Base-by-base conservation (phyloP, 768 basidiomycete species). In the Tricholomella constricta region DNA sequence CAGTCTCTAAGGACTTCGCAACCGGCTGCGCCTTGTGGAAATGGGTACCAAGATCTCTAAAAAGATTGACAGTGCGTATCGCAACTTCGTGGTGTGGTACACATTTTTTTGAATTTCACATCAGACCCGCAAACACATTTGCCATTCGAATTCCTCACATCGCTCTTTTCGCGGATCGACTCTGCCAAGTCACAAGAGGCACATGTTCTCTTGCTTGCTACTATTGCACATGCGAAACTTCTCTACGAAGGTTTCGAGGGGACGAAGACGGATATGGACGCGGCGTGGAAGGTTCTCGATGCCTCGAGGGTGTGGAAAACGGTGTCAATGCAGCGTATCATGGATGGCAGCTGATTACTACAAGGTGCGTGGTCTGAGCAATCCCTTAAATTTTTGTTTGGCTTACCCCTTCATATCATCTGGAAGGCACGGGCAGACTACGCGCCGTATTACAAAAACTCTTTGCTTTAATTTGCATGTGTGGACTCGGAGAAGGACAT, bases 291-390 rank as follows among this genome's bases (percentile, higher is more conserved):
- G 64, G 76, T 93, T 23, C 78, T 98, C 40, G 90, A 94, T 62
- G 76, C 75, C 72, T 86, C 14, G 77, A 83, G 44, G 79, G 77
- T 44, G 80, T 94, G 32, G 89, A 91, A 57, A 79, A 80, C 34
- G 86, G 93, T 34, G 97, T 98, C 52, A 91, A 94, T 60, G 96
- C 91, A 6, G 91, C 91, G 4, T 98, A 93, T 66, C 98, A 98
- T 71, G 84, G 88, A 3, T 98, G 9, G 86, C 90, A 37, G 95
- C 94, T 15, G 96, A 98, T 69, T 98, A 98, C 70, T 93, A 89
- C 80, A 98, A 98, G 84, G 90, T 83, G 48, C 20, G 71, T 50
- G 25, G 7, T 44, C n/a, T n/a, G n/a, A n/a, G n/a, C n/a, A n/a
- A n/a, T n/a, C n/a, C n/a, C n/a, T n/a, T n/a, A n/a, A n/a, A n/a